phyloP scores from a whole-genome alignment of 495 filamentous ascomycete species.

The Talaromyces adpressus region DNA sequence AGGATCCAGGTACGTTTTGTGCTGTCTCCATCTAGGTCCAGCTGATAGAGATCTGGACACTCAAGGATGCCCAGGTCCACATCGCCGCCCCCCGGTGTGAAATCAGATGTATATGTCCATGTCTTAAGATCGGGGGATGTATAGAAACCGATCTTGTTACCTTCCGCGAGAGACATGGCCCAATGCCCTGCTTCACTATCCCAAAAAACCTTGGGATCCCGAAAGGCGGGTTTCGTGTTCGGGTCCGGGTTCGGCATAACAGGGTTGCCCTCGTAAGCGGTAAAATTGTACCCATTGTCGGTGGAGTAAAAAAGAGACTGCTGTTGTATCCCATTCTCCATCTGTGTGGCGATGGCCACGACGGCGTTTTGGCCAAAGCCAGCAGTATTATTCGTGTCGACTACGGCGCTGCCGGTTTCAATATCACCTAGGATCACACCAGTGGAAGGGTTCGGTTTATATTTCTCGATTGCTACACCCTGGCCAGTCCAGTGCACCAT shows the following conservation, averaged over 20 bases:
- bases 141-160: slow-evolving; percentile 39
- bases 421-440: slow-evolving; percentile 3
- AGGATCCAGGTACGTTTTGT: slow-evolving; percentile 3
- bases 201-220: slow-evolving; percentile 45
- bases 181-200: slow-evolving; percentile 32
- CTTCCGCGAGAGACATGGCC: slow-evolving; percentile 24
- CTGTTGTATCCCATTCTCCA: slow-evolving; percentile 14
- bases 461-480: no score
- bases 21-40: not conserved
- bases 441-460: not conserved
- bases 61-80: no score
- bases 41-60: no score
- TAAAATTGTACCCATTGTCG: no score
- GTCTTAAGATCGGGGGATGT: slow-evolving; percentile 40
- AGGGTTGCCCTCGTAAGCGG: no score
- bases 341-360: slow-evolving; percentile 27
- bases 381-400: slow-evolving; percentile 36
- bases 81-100: no score
- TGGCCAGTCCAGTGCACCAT: no score
- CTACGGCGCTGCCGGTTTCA: slow-evolving; percentile 26
- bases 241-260: slow-evolving; percentile 10
- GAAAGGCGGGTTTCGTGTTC: slow-evolving; percentile 30
- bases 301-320: no score
- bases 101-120: no score
- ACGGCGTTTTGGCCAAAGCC: slow-evolving; percentile 42